These are phyloP conservation scores for Colletotrichum liriopes DNA, from an alignment of 2,329 filamentous ascomycete genomes.

Conservation along the genomic window DNA sequence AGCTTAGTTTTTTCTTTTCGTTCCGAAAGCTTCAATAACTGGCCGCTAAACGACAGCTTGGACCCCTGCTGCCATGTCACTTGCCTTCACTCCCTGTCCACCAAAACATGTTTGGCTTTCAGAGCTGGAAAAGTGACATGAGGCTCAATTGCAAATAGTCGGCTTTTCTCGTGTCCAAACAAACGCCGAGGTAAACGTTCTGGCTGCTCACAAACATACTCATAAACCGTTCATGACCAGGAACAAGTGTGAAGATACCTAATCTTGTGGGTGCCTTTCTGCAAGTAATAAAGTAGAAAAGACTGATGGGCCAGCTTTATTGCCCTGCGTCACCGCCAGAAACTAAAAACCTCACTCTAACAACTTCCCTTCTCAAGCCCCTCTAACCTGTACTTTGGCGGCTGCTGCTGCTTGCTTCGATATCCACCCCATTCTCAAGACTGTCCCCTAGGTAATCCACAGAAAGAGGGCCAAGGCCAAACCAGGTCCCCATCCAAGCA, in stretches of 20 bases:
- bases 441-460: conserved; percentile 23
- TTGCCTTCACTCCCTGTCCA: neutral
- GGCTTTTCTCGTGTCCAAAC: neutral
- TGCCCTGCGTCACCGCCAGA: conserved; percentile 21
- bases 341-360: conserved; percentile 30
- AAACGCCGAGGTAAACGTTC: too few species aligned
- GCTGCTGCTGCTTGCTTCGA: conserved; percentile 7
- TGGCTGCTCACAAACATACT: neutral
- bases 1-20: neutral
- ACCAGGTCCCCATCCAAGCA: conserved; percentile 42
- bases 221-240: neutral
- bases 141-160: neutral
- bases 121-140: neutral
- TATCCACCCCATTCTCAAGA: conserved; percentile 28
- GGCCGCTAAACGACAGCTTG: neutral
- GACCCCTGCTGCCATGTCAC: neutral
- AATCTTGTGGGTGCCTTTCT: conserved; percentile 39
- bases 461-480: conserved; percentile 26
- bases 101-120: neutral
- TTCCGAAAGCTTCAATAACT: neutral
- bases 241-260: conserved; percentile 17
- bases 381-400: conserved; percentile 24
- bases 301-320: conserved; percentile 28
- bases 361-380: conserved; percentile 29
- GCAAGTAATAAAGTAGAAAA: conserved; percentile 36